phyloP scores from a whole-genome alignment of 1,284 basidiomycete genomes.

The Peniophora sp. region DNA sequence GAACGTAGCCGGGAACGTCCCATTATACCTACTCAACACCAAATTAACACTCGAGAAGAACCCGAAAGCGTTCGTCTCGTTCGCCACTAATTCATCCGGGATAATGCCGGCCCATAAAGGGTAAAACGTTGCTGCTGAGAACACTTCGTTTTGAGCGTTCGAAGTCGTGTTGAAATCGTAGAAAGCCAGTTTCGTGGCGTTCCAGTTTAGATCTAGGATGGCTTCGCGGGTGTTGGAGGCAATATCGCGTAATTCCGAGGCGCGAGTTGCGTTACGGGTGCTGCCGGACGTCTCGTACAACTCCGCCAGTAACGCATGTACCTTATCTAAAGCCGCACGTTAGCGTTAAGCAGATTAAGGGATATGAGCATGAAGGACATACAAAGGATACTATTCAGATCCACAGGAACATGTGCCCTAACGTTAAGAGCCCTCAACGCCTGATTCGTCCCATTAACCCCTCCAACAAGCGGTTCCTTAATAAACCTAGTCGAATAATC shows the following conservation, averaged over 20 bases:
- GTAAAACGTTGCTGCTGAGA: constrained; percentile 72
- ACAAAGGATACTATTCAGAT: constrained; percentile 84
- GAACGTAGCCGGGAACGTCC: constrained; percentile 71
- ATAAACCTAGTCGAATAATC: constrained; percentile 45
- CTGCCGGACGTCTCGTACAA: constrained; percentile 38
- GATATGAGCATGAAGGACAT: constrained; percentile 20
- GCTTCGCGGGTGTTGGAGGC: constrained; percentile 57
- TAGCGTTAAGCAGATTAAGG: background rate
- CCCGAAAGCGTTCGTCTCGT: constrained; percentile 56
- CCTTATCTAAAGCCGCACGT: constrained; percentile 41
- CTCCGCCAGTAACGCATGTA: constrained; percentile 53
- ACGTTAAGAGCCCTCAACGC: constrained; percentile 71
- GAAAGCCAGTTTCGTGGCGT: constrained; percentile 73
- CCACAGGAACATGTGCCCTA: constrained; percentile 62
- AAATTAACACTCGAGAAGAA: constrained; percentile 70
- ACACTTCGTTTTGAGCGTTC: constrained; percentile 55
- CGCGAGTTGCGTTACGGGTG: constrained; percentile 30
- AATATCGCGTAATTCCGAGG: constrained; percentile 45
- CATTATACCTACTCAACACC: constrained; percentile 79
- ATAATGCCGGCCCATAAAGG: constrained; percentile 85
- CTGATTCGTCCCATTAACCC: constrained; percentile 30
- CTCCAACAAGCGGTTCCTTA: constrained; percentile 33
- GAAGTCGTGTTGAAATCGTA: constrained; percentile 80
- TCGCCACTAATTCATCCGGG: constrained; percentile 58
- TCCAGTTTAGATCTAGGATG: constrained; percentile 85